Evolutionary conservation across 2,329 filamentous ascomycete species (phyloP), one percentile per base, ranked within the genome.

Genomic region (Fusarium sororula): DNA sequence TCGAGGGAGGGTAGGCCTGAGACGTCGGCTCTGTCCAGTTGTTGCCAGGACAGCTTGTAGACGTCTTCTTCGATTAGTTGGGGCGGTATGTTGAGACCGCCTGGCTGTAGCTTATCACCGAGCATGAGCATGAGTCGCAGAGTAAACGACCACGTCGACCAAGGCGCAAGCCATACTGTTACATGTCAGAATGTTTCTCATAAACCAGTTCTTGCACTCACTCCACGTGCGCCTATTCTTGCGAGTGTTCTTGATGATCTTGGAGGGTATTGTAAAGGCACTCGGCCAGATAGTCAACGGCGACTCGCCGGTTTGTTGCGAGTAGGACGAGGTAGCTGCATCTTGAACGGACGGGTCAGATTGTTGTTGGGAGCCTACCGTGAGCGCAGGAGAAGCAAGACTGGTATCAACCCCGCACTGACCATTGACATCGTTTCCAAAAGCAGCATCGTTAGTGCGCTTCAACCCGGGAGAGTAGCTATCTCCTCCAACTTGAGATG

Each of bases 141-240:
- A 0, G 80, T 81, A 24, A 82, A 82, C 0, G 81, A 82, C 80
- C 81, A 82, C 13, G 79, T 78, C 0, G 81, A 82, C 54, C 77
- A 79, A 0, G 81, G 81, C 1, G 81, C 77, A 6, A 83, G 70
- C 70, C 77, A 80, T 26, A 80, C 79, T 80, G 26, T 39, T 1
- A n/a, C 0, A 24, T 13, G 32, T 55, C 20, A 63, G 53, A n/a
- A 42, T n/a, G 18, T 1, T 30, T 37, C 3, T 4, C 9, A 12
- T 1, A 32, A 7, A 13, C 15, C 15, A 11, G 45, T 3, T 8
- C 4, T 39, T 39, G 12, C 9, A 79, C 81, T 62, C 61, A 84
- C 83, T 83, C 83, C 83, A 84, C 18, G 78, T 79, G 8, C 79
- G 75, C 45, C 73, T 79, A 30, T 80, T 80, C 18, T 75, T 76